Evolutionary conservation across 495 filamentous ascomycete genomes (phyloP).

Genomic region (Friedmanniomyces simplex): DNA sequence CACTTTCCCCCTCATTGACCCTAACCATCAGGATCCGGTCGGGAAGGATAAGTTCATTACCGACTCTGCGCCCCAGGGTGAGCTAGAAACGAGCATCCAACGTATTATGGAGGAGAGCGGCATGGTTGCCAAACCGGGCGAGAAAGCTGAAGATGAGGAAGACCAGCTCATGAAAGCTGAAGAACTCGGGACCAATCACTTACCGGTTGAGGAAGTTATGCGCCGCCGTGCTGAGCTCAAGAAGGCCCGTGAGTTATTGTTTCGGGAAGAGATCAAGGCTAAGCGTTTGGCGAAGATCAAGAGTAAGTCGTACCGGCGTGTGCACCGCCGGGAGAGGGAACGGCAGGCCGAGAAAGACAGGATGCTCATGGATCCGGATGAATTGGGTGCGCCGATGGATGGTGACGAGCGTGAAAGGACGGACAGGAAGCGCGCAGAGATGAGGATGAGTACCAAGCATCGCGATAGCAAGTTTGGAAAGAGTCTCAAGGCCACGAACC

Average conservation of each 20-base stretch:
- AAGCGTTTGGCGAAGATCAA: constrained; percentile 98
- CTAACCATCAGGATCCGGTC: constrained; percentile 40
- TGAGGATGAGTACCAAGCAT: constrained; percentile 81
- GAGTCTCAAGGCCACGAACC: constrained; percentile 56
- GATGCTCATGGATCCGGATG: constrained; percentile 56
- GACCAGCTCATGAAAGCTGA: constrained; percentile 61
- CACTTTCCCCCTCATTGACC: constrained; percentile 76
- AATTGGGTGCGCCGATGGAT: constrained; percentile 45
- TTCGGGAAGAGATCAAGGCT: constrained; percentile 77
- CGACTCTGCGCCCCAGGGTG: constrained; percentile 52
- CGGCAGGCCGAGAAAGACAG: constrained; percentile 60
- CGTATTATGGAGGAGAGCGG: constrained; percentile 83
- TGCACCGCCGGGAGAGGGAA: constrained; percentile 79
- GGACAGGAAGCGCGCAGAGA: constrained; percentile 71
- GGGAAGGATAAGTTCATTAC: constrained; percentile 46
- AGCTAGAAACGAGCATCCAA: constrained; percentile 74
- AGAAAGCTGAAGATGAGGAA: constrained; percentile 48
- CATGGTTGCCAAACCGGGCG: constrained; percentile 43
- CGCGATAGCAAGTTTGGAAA: constrained; percentile 94
- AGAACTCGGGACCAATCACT: constrained; percentile 53
- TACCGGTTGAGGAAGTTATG: constrained; percentile 61
- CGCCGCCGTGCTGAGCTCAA: constrained; percentile 65
- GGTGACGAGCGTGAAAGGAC: constrained; percentile 71
- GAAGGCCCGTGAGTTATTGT: constrained; percentile 70
- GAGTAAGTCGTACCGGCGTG: constrained; percentile 80